Evolutionary conservation across 2,329 filamentous ascomycete genomes (phyloP).

Genomic region (Penicillium sp.): DNA sequence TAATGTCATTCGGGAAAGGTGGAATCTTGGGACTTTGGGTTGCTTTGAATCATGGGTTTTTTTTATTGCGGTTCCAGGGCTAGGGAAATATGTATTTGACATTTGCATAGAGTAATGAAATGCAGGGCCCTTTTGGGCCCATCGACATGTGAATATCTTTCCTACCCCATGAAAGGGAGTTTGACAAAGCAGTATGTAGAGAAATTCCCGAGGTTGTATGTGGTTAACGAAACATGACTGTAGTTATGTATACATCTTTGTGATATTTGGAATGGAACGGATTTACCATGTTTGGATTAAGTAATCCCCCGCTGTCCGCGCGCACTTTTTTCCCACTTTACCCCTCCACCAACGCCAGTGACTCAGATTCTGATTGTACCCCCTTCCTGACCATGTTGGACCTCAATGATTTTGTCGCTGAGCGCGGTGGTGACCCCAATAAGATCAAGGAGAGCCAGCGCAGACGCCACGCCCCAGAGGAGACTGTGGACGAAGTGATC

Average conservation of each 20-base stretch:
- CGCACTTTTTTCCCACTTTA: conserved; percentile 23
- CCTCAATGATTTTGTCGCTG: conserved; percentile 74
- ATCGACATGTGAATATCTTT: background rate
- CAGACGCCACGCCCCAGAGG: conserved; percentile 75
- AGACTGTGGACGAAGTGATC: conserved; percentile 88
- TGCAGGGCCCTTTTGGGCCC: background rate
- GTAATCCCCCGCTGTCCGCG: conserved; percentile 19
- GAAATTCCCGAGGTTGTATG: background rate
- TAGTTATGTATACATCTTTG: background rate
- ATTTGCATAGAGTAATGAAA: conserved; percentile 27
- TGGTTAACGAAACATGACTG: no score
- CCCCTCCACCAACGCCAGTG: conserved; percentile 26
- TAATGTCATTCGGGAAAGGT: conserved; percentile 10
- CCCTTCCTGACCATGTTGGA: conserved; percentile 62
- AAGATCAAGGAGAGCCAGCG: conserved; percentile 90
- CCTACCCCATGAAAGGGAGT: background rate
- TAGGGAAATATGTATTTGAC: conserved; percentile 17
- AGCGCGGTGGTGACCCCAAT: conserved; percentile 88
- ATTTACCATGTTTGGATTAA: conserved; percentile 12
- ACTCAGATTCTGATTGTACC: conserved; percentile 16
- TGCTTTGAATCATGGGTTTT: conserved; percentile 22
- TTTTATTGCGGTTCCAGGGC: conserved; percentile 9
- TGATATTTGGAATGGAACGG: background rate
- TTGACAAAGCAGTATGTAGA: background rate
- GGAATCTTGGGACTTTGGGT: conserved; percentile 15